Conservation (phyloP, 805 yeast genomes). For the Candida awuae region DNA sequence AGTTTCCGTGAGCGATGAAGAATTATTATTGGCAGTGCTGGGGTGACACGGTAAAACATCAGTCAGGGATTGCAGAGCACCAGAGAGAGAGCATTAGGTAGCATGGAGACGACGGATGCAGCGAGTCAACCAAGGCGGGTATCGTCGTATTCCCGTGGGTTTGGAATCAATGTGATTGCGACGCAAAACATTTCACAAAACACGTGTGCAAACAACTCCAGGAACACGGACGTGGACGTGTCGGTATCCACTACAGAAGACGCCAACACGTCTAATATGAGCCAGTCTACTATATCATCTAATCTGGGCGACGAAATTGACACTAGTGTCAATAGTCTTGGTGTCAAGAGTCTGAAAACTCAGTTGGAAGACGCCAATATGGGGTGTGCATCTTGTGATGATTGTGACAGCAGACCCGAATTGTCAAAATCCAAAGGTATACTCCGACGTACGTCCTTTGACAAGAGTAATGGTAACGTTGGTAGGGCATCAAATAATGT, state of each 20-base stretch:
- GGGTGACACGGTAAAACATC: too few species aligned
- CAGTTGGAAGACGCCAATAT: background rate
- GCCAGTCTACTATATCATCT: background rate
- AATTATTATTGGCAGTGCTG: too few species aligned
- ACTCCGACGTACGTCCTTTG: constrained; percentile 1
- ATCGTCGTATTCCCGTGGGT: constrained; percentile 2
- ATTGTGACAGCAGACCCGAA: background rate
- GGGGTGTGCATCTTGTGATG: background rate
- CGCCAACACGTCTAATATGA: background rate
- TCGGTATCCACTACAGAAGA: background rate
- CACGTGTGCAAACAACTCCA: too few species aligned
- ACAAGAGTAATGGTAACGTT: too few species aligned
- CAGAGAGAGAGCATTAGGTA: too few species aligned
- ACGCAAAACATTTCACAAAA: too few species aligned
- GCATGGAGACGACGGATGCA: too few species aligned
- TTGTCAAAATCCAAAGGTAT: constrained; percentile 4
- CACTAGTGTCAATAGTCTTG: background rate
- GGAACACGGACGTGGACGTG: background rate
- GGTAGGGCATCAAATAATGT: too few species aligned
- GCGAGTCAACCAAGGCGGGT: constrained; percentile 1
- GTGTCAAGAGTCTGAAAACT: too few species aligned
- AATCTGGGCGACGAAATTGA: background rate
- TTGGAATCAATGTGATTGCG: constrained; percentile 3
- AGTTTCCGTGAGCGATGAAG: too few species aligned
- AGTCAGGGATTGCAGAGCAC: too few species aligned